Base-by-base conservation (phyloP, 306 rosid species). In the Begonia loranthoides region DNA sequence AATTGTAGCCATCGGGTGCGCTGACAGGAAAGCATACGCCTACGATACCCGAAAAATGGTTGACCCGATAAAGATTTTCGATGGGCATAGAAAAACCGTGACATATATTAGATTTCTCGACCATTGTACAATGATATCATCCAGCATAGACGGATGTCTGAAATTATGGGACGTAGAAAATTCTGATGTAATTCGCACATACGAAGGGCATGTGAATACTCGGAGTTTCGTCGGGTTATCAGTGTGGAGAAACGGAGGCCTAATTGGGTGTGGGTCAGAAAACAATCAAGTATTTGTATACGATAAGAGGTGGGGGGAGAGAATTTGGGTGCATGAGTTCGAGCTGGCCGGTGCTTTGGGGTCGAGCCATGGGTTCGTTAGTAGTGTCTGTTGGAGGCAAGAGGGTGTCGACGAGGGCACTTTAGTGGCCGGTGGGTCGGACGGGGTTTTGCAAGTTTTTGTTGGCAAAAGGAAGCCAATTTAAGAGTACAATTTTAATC, bases 191-290 rank as follows among this genome's bases (percentile, higher is more conserved):
- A 48, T 73, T 5, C 76, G 78, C 62, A 76, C 78, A 24, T 76
- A 76, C 17, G 54, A 13, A 38, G 87, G 87, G 4, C 87, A 80
- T 55, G 43, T 50, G 38, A 80, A 80, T 9, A 45, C 19, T 17
- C 66, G 83, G 61, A 76, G 66, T 71, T 80, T 80, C 15, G 76
- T 80, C 10, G 87, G 87, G 70, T 46, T 80, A 49, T 80, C 83
- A 2, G 80, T 80, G 15, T 68, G 76, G 80, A 74, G 76, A 40
- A 51, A 54, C 14, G 80, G 83, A 3, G 70, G 70, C 41, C 48
- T 80, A 3, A 50, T 80, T 13, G 87, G 83, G 9, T 76, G 87
- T 56, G 87, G 87, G 53, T 80, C 87, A 39, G 87, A 80, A 28
- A 69, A 57, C 4, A 73, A 73, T 36, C 56, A 52, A 59, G 72